Evolutionary conservation across 805 yeast species (phyloP).

Genomic region (Maudiozyma bulderi): DNA sequence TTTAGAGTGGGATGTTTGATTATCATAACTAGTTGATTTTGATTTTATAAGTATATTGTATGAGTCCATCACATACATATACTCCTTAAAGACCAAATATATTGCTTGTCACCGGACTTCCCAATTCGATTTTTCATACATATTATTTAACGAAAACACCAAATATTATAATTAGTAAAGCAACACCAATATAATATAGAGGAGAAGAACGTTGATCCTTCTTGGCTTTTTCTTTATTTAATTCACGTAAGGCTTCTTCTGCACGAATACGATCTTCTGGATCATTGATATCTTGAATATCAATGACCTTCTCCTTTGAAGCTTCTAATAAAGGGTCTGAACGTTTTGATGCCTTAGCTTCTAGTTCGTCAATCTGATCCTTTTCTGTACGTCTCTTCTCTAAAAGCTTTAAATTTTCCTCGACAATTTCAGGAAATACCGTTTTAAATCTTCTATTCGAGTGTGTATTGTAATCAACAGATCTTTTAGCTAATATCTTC

Average conservation of each 20-base stretch:
- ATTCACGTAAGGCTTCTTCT: conserved; percentile 18
- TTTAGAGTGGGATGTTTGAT: no score
- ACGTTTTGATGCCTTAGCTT: background rate
- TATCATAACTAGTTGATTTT: no score
- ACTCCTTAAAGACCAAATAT: no score
- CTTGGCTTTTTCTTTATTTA: conserved; percentile 6
- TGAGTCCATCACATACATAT: no score
- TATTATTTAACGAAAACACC: conserved; percentile 26
- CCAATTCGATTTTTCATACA: background rate
- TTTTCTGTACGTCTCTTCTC: conserved; percentile 12
- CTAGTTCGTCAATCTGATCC: conserved; percentile 3
- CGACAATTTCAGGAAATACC: conserved; percentile 63
- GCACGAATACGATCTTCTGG: conserved; percentile 65
- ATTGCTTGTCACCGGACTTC: no score
- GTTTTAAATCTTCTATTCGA: conserved; percentile 47
- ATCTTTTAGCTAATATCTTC: conserved; percentile 45
- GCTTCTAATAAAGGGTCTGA: conserved; percentile 19
- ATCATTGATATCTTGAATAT: conserved; percentile 38
- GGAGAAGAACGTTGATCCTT: conserved; percentile 6
- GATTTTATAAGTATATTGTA: no score
- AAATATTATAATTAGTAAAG: conserved; percentile 25
- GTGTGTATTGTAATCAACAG: conserved; percentile 49
- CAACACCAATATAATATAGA: conserved; percentile 26
- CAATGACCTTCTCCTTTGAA: conserved; percentile 26
- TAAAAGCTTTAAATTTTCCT: conserved; percentile 19